Evolutionary conservation across 441 rosid genomes (phyloP).

Genomic region (Mallotus repandus): DNA sequence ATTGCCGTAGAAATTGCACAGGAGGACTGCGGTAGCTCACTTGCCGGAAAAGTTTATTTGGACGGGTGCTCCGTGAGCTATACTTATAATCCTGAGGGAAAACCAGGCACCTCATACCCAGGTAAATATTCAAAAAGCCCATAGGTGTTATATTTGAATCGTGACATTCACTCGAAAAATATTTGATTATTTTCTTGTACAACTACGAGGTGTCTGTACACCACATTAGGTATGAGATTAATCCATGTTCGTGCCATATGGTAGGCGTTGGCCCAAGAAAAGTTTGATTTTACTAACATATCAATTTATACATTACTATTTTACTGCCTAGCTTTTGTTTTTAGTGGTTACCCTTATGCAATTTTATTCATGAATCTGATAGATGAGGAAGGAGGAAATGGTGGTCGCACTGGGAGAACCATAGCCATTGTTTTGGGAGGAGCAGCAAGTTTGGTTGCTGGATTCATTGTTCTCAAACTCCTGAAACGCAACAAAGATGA

Average conservation of each 20-base stretch:
- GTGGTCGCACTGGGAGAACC: constrained; percentile 30
- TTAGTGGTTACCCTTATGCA: no score
- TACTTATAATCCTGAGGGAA: constrained; percentile 37
- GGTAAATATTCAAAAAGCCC: constrained; percentile 21
- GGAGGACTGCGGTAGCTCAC: constrained; percentile 49
- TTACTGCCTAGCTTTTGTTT: no score
- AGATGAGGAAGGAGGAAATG: constrained; percentile 16
- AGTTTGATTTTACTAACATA: neutral
- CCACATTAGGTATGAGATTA: no score
- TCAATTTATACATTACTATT: no score
- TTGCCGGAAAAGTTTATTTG: constrained; percentile 58
- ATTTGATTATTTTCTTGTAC: no score
- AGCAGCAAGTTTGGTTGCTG: constrained; percentile 44
- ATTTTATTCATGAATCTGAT: neutral
- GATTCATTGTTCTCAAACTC: constrained; percentile 35
- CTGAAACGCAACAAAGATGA: constrained; percentile 48
- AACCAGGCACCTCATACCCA: constrained; percentile 28
- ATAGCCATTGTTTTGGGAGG: constrained; percentile 70
- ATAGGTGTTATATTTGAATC: no score
- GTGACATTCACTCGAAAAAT: no score
- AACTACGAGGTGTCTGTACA: no score
- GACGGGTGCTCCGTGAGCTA: constrained; percentile 56
- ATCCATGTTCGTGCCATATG: no score
- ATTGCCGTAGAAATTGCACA: constrained; percentile 42
- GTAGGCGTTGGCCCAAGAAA: no score